Evolutionary conservation across 345 rosid genomes (phyloP).

Genomic region (Aquilaria yunnanensis): DNA sequence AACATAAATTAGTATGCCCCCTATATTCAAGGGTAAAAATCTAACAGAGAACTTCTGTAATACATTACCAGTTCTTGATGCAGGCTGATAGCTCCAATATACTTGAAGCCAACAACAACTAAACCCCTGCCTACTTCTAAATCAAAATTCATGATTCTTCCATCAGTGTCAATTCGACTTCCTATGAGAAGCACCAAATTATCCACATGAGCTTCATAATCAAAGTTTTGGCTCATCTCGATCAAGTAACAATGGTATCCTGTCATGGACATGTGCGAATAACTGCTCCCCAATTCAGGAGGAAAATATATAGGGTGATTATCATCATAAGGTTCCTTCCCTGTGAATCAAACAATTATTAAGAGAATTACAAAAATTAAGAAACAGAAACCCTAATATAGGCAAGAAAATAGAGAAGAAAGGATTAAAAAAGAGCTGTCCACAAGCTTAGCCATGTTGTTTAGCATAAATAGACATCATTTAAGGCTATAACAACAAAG

Average conservation of each 20-base stretch:
- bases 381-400: not conserved
- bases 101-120: constrained; percentile 39
- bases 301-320: constrained; percentile 75
- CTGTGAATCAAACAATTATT: constrained; percentile 26
- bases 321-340: constrained; percentile 27
- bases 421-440: not conserved
- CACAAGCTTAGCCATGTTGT: too few relatives aligned
- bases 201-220: constrained; percentile 29
- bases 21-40: not conserved
- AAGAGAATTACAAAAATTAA: not conserved
- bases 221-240: constrained; percentile 38
- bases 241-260: constrained; percentile 53
- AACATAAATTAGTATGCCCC: not conserved
- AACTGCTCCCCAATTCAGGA: constrained; percentile 46
- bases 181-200: constrained; percentile 55
- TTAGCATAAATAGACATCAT: not conserved
- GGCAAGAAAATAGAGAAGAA: not conserved
- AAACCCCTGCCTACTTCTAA: constrained; percentile 54
- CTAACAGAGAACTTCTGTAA: not conserved
- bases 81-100: constrained; percentile 40
- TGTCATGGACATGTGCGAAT: constrained; percentile 12
- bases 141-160: constrained; percentile 25
- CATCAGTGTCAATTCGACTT: constrained; percentile 44
- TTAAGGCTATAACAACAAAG: constrained; percentile 6
- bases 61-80: constrained; percentile 31